Conservation (phyloP, 192 early-diverging fungal genomes). For the Coemansia aciculifera region DNA sequence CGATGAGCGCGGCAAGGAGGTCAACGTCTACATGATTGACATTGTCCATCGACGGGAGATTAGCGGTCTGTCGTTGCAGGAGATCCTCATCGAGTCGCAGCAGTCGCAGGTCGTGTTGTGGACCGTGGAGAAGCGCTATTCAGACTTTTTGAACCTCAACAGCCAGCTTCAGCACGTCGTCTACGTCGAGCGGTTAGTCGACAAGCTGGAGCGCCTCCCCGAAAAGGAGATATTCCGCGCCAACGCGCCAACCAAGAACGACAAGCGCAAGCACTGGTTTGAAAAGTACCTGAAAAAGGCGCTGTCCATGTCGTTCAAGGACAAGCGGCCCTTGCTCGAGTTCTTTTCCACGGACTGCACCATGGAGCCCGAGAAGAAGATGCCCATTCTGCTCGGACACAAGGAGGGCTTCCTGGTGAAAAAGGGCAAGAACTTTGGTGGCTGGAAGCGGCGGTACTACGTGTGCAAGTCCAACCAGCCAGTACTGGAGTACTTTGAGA, state of each 20-base stretch:
- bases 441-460: conserved; percentile 93
- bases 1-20: conserved; percentile 79
- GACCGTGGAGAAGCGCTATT: conserved; percentile 86
- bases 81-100: conserved; percentile 49
- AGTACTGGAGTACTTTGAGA: conserved; percentile 81
- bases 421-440: conserved; percentile 95
- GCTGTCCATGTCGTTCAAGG: conserved; percentile 59
- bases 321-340: conserved; percentile 67
- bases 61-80: conserved; percentile 50
- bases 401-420: conserved; percentile 91
- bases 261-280: conserved; percentile 82
- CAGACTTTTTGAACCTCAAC: conserved; percentile 83
- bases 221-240: conserved; percentile 82
- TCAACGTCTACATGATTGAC: conserved; percentile 58
- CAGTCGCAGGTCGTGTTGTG: conserved; percentile 63
- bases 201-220: conserved; percentile 72
- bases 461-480: conserved; percentile 62
- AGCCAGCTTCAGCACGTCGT: conserved; percentile 63
- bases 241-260: conserved; percentile 80
- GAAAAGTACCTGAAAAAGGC: conserved; percentile 82
- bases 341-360: conserved; percentile 75
- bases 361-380: conserved; percentile 49
- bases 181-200: conserved; percentile 36
- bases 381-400: conserved; percentile 59
- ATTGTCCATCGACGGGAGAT: conserved; percentile 41